Evolutionary conservation across 129 eudicot species (phyloP).

Genomic region (Lonicera japonica): DNA sequence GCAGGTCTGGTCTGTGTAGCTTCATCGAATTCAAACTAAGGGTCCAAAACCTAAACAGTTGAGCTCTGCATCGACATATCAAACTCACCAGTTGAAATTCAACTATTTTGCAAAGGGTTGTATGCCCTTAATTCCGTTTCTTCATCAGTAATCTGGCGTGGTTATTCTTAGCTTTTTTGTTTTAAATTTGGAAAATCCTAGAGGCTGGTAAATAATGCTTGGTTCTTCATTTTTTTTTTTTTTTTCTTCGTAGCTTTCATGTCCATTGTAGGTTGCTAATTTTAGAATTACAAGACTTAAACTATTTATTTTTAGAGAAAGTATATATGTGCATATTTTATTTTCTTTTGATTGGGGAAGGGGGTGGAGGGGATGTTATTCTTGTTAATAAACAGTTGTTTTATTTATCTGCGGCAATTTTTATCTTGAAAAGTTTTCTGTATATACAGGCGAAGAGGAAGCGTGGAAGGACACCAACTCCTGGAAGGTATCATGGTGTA

Average conservation of each 20-base stretch:
- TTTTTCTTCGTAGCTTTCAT: slow-evolving; percentile 8
- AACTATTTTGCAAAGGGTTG: slow-evolving; percentile 21
- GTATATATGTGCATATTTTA: background rate
- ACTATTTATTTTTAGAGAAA: background rate
- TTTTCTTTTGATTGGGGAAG: background rate
- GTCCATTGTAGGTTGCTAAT: background rate
- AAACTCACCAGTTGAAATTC: slow-evolving; percentile 22
- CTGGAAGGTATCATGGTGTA: slow-evolving; percentile 32
- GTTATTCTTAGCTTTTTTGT: slow-evolving; percentile 9
- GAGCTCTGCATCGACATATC: slow-evolving; percentile 26
- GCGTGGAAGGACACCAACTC: slow-evolving; percentile 44
- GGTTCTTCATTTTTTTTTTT: slow-evolving; percentile 2
- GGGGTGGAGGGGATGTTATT: background rate
- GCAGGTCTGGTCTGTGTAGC: slow-evolving; percentile 43
- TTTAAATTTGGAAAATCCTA: slow-evolving; percentile 10
- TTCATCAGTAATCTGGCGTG: slow-evolving; percentile 18
- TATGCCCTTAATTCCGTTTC: slow-evolving; percentile 26
- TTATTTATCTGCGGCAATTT: background rate
- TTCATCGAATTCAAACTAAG: slow-evolving; percentile 28
- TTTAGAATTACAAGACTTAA: background rate
- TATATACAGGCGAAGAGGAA: slow-evolving; percentile 31
- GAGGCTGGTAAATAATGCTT: slow-evolving; percentile 4
- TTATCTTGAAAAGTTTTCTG: background rate
- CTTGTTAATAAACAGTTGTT: background rate
- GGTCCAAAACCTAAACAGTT: slow-evolving; percentile 28